Conservation (phyloP, 768 basidiomycete genomes). For the Xanthoconium purpureum region DNA sequence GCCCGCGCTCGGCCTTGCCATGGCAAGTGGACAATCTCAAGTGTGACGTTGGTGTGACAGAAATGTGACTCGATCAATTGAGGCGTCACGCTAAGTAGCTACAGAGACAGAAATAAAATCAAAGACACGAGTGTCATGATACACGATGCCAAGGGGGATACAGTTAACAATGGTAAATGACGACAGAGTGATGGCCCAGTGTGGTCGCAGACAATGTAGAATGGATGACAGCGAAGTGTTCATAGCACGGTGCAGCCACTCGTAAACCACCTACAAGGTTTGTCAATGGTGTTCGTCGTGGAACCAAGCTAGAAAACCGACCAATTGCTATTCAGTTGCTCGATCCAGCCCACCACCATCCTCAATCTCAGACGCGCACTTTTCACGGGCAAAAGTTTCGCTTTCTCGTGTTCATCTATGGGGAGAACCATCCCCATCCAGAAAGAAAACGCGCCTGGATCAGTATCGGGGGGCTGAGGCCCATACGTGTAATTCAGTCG, state of each 20-base stretch:
- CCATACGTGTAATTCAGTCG: conserved; percentile 79
- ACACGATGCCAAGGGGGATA: conserved; percentile 16
- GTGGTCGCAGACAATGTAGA: conserved; percentile 3
- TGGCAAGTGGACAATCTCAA: conserved; percentile 2
- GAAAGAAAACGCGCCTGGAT: conserved; percentile 73
- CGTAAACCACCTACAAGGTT: conserved; percentile 65
- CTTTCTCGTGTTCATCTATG: conserved; percentile 87
- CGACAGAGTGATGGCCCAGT: conserved; percentile 3
- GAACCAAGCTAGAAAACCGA: conserved; percentile 27
- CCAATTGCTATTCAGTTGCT: conserved; percentile 63
- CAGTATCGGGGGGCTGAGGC: conserved; percentile 57
- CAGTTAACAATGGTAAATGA: conserved; percentile 11
- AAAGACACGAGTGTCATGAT: conserved; percentile 9
- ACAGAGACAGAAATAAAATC: background rate
- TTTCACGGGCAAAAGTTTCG: conserved; percentile 80
- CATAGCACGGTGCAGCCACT: conserved; percentile 61
- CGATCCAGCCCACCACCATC: conserved; percentile 93
- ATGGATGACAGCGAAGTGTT: conserved; percentile 1
- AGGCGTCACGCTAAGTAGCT: conserved; percentile 2
- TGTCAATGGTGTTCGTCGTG: conserved; percentile 15
- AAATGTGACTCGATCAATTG: conserved; percentile 5
- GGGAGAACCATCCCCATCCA: conserved; percentile 91
- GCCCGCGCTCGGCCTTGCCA: conserved; percentile 16
- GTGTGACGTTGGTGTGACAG: conserved; percentile 15
- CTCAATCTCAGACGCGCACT: conserved; percentile 74